These are phyloP conservation scores for Discostella stelligera DNA, from an alignment of 352 stramenopile genomes.

Conservation along the genomic window DNA sequence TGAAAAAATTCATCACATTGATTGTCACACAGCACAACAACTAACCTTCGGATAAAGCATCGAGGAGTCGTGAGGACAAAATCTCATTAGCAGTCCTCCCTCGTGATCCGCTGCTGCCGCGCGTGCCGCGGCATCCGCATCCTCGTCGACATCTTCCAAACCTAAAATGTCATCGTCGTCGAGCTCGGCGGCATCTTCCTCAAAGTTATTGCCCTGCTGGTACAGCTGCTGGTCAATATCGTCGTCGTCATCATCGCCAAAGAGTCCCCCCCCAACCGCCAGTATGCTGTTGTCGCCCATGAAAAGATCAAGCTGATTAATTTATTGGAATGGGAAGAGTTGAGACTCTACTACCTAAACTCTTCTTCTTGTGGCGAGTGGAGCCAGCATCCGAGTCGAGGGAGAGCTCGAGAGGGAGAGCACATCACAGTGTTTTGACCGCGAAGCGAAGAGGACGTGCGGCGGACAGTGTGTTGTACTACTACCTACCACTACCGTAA, in stretches of 20 bases:
- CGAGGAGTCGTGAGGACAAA: conserved; percentile 81
- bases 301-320: not conserved
- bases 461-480: too few relatives aligned
- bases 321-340: too few relatives aligned
- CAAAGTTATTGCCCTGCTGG: conserved; percentile 17
- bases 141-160: conserved; percentile 50
- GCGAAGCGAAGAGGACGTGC: too few relatives aligned
- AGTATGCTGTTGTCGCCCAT: not conserved
- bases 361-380: too few relatives aligned
- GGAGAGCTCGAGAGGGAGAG: too few relatives aligned
- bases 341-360: too few relatives aligned
- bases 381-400: too few relatives aligned
- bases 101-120: conserved; percentile 18
- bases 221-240: conserved; percentile 28
- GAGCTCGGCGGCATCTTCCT: conserved; percentile 42
- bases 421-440: too few relatives aligned
- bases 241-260: conserved; percentile 31
- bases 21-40: not conserved
- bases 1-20: too few relatives aligned
- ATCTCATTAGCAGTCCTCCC: conserved; percentile 75
- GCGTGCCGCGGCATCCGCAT: conserved; percentile 27
- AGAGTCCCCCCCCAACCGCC: conserved; percentile 7
- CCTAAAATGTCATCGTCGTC: conserved; percentile 42
- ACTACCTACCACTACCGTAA: too few relatives aligned
- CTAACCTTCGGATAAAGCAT: conserved; percentile 82